Percentiles rank a stretch among this genome's conserved stretches.
Conservation (phyloP, 2,329 filamentous ascomycete species). For the Trichoderma atrobrunneum region DNA sequence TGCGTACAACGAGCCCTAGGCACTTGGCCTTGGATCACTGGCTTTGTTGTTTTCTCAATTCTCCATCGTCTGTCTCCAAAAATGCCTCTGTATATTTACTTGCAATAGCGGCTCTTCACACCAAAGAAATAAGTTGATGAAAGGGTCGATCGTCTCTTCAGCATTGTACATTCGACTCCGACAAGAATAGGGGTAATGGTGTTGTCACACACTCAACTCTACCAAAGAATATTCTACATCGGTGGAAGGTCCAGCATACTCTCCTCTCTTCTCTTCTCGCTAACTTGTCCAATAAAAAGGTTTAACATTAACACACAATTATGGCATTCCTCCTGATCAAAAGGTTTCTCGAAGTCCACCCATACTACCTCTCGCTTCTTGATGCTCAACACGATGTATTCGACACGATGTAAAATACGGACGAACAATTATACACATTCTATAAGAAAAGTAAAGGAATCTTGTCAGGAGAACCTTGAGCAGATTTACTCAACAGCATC, state of each 20-base stretch:
- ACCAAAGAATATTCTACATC: background rate
- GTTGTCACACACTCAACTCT: background rate
- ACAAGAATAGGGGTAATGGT: background rate
- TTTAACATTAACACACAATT: background rate
- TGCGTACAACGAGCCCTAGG: background rate
- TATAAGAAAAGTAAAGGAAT: background rate
- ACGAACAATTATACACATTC: background rate
- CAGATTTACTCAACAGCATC: background rate
- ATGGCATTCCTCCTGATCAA: background rate
- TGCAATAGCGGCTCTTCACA: background rate
- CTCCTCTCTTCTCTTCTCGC: background rate
- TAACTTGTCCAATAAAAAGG: background rate
- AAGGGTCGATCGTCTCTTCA: background rate
- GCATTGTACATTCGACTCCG: background rate
- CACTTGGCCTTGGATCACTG: background rate
- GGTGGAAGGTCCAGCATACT: background rate
- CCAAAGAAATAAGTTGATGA: background rate
- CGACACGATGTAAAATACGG: background rate
- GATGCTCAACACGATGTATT: background rate
- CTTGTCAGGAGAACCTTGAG: background rate
- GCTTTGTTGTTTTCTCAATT: background rate
- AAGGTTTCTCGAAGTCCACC: background rate
- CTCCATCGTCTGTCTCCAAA: background rate
- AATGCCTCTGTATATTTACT: background rate
- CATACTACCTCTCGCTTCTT: background rate